These are phyloP conservation scores for Castanea sativa DNA, from an alignment of 306 rosid species.

Conservation along the genomic window DNA sequence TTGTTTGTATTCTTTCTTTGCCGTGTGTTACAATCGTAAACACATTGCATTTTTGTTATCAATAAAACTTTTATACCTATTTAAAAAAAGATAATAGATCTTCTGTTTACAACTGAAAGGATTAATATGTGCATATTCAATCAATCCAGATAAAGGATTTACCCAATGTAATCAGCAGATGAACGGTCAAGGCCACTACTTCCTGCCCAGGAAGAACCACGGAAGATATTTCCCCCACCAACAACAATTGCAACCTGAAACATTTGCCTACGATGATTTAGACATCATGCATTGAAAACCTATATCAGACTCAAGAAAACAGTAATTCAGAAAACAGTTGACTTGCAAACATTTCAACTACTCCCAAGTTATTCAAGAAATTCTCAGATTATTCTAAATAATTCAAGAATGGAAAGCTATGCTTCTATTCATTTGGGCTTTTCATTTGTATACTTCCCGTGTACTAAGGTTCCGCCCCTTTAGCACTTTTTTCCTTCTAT, in stretches of 20 bases:
- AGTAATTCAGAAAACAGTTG: neutral
- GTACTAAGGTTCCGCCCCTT: too few relatives aligned
- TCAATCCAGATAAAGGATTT: conserved; percentile 22
- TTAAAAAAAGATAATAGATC: neutral
- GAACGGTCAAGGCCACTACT: conserved; percentile 91
- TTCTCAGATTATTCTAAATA: neutral
- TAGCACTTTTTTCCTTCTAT: too few relatives aligned
- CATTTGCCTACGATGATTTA: conserved; percentile 23
- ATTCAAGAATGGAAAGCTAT: neutral
- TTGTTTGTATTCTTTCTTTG: too few relatives aligned
- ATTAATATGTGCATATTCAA: neutral
- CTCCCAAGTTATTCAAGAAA: neutral
- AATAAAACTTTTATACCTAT: too few relatives aligned
- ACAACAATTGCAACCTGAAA: conserved; percentile 96
- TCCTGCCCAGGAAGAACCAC: conserved; percentile 94
- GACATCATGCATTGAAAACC: neutral
- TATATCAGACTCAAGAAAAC: neutral
- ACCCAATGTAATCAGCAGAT: conserved; percentile 97
- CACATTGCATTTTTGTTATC: too few relatives aligned
- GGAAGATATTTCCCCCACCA: conserved; percentile 96
- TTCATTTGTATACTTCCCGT: too few relatives aligned
- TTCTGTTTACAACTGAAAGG: neutral
- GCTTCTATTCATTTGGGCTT: neutral
- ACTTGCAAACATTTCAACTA: neutral
- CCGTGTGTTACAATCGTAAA: too few relatives aligned